Percentiles rank a stretch among this genome's conserved stretches.
These are phyloP conservation scores for Stromatinia cepivora DNA, from an alignment of 2,329 filamentous ascomycete species.

Conservation along the genomic window DNA sequence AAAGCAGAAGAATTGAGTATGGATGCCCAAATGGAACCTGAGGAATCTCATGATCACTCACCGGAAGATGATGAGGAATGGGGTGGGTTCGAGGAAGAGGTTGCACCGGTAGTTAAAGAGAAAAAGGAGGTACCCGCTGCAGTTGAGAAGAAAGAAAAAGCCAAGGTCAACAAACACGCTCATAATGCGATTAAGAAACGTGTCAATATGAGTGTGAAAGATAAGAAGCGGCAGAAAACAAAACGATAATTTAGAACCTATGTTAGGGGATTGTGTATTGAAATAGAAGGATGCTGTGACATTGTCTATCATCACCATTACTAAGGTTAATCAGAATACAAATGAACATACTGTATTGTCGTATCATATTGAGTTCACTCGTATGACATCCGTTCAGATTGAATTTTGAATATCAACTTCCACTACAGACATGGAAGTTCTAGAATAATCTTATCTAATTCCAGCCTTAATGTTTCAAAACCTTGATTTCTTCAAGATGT, in stretches of 20 bases:
- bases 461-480: not conserved
- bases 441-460: not conserved
- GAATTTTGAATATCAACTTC: not conserved
- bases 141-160: constrained; percentile 40
- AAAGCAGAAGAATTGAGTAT: constrained; percentile 28
- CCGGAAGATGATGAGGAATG: constrained; percentile 38
- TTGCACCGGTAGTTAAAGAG: constrained; percentile 27
- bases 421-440: not conserved
- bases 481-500: not conserved
- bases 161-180: constrained; percentile 23
- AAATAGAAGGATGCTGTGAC: not conserved
- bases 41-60: not conserved
- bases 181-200: constrained; percentile 25
- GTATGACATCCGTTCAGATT: not conserved
- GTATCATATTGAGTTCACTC: not conserved
- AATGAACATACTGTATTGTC: not conserved
- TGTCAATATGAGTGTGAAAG: constrained; percentile 26
- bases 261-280: not conserved
- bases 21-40: constrained; percentile 15
- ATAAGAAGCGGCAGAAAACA: constrained; percentile 34
- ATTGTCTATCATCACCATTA: not conserved
- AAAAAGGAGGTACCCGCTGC: constrained; percentile 42
- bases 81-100: constrained; percentile 43
- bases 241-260: constrained; percentile 20
- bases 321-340: not conserved